Conservation (phyloP, 73 alveolate genomes). For the Uronychia setigera region DNA sequence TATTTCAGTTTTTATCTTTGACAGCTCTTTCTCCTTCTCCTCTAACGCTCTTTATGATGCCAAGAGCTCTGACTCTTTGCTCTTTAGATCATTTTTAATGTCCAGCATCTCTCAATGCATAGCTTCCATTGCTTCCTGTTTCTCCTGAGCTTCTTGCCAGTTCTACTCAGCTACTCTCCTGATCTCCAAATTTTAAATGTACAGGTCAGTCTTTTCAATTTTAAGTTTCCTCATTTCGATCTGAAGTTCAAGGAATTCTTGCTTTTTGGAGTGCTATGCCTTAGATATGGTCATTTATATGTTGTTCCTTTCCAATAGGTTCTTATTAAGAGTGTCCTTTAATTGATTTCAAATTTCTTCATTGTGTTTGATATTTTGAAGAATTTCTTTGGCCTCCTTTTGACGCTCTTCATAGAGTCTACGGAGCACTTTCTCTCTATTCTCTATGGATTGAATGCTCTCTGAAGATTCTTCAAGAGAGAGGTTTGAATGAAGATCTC, state of each 20-base stretch:
- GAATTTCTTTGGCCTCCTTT: too few relatives aligned
- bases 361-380: slow-evolving; percentile 35
- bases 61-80: slow-evolving; percentile 8
- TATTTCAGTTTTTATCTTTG: neutral
- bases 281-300: slow-evolving; percentile 5
- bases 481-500: neutral
- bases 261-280: slow-evolving; percentile 14
- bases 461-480: too few relatives aligned
- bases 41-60: neutral
- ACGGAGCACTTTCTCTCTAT: too few relatives aligned
- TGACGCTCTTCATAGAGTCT: too few relatives aligned
- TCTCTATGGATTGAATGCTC: too few relatives aligned
- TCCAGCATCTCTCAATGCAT: slow-evolving; percentile 1
- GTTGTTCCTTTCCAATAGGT: slow-evolving; percentile 1
- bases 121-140: slow-evolving; percentile 3
- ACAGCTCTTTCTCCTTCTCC: slow-evolving; percentile 10
- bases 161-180: neutral
- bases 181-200: slow-evolving; percentile 29
- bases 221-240: slow-evolving; percentile 43
- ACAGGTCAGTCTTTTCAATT: slow-evolving; percentile 27
- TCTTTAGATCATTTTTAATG: neutral
- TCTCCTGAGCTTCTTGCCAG: slow-evolving; percentile 13
- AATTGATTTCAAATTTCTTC: slow-evolving; percentile 27
- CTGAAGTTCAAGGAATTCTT: slow-evolving; percentile 44
- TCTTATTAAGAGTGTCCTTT: slow-evolving; percentile 7